These are phyloP conservation scores for Colletotrichum gloeosporioides DNA, from an alignment of 2,329 filamentous ascomycete genomes.

Conservation along the genomic window DNA sequence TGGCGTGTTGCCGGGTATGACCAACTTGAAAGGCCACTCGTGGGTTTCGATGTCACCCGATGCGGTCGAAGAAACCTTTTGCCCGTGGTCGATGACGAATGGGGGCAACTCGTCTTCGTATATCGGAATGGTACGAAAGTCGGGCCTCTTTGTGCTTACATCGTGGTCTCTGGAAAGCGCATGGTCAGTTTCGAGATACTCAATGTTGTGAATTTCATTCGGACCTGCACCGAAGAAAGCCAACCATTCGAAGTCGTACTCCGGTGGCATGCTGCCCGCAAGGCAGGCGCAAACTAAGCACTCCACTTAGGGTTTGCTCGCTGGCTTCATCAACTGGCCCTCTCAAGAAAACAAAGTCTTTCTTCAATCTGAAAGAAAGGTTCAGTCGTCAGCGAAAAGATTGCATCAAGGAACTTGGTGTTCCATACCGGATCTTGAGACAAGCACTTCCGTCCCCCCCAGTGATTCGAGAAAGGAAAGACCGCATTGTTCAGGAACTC, in stretches of 20 bases:
- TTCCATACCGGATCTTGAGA: not conserved
- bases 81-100: not conserved
- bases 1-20: not conserved
- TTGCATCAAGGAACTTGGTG: too few relatives aligned
- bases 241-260: not conserved
- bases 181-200: not conserved
- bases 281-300: not conserved
- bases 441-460: not conserved
- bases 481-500: not conserved
- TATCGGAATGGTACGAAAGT: not conserved
- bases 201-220: not conserved
- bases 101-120: not conserved
- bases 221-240: not conserved
- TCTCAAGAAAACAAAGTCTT: not conserved
- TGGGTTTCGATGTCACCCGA: not conserved
- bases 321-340: not conserved
- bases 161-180: not conserved
- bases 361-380: not conserved
- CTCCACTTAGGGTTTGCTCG: not conserved
- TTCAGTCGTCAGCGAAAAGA: not conserved
- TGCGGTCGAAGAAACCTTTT: too few relatives aligned
- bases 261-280: not conserved
- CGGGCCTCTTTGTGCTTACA: not conserved
- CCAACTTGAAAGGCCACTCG: conserved; percentile 6
- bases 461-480: not conserved